Conservation (phyloP, 2,329 filamentous ascomycete species). For the Pleurostoma richardsiae region DNA sequence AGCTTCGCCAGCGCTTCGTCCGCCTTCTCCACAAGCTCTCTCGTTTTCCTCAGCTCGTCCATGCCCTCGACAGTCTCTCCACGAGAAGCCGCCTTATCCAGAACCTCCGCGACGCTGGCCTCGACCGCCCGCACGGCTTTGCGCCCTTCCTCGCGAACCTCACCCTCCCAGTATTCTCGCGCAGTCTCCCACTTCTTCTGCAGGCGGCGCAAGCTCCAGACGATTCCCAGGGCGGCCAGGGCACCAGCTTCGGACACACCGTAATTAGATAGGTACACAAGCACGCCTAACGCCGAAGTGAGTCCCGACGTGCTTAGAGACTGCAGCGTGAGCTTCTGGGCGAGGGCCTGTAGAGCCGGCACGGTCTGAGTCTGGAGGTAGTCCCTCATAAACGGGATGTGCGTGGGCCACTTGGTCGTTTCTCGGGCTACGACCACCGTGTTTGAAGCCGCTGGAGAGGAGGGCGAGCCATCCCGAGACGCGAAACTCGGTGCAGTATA, state of each 20-base stretch:
- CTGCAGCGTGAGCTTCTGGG: slow-evolving; percentile 70
- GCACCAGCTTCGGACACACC: slow-evolving; percentile 58
- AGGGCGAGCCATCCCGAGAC: neutral
- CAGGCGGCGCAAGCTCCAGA: slow-evolving; percentile 54
- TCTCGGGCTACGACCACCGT: neutral
- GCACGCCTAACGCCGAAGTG: slow-evolving; percentile 45
- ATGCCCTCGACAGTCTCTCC: slow-evolving; percentile 10
- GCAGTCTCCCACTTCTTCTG: slow-evolving; percentile 60
- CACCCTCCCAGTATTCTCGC: slow-evolving; percentile 57
- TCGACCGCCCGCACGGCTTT: slow-evolving; percentile 56
- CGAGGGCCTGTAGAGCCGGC: slow-evolving; percentile 65
- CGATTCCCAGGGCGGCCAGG: slow-evolving; percentile 54
- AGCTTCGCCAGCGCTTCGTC: slow-evolving; percentile 41
- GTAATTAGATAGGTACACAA: slow-evolving; percentile 52
- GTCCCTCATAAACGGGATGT: slow-evolving; percentile 67
- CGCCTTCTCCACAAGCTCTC: slow-evolving; percentile 41
- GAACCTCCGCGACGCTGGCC: slow-evolving; percentile 40
- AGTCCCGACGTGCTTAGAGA: slow-evolving; percentile 68
- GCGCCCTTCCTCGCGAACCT: slow-evolving; percentile 62
- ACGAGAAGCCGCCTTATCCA: slow-evolving; percentile 25
- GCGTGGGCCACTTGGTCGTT: slow-evolving; percentile 61
- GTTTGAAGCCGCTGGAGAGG: neutral
- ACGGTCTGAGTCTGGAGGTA: slow-evolving; percentile 63
- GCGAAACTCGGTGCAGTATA: slow-evolving; percentile 17
- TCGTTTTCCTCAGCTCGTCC: slow-evolving; percentile 31